Evolutionary conservation across 441 rosid genomes (phyloP), one percentile per base, ranked within the genome.

Genomic region (Mallotus japonicus): DNA sequence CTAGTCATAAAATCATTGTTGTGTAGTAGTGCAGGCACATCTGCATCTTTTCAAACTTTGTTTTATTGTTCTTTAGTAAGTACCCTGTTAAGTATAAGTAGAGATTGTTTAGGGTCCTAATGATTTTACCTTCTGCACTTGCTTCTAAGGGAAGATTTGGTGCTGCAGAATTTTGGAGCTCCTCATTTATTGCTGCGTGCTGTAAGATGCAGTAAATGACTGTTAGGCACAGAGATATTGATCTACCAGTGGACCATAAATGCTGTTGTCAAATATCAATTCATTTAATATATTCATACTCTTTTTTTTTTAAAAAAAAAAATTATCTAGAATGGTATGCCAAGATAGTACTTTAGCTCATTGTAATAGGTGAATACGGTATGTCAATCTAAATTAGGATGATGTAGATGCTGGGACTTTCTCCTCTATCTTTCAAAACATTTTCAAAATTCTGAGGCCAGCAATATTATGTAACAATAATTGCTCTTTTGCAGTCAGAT

Each of bases 71-170:
- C 47, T 22, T 49, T 32, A 37, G 50, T 10, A 19, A 51, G 37
- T 11, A 32, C 40, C 20, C 24, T 67, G 19, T 22, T 60, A 12
- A 34, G 40, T 49, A 13, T 24, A 46, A 72, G 28, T 14, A 51
- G 47, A 46, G 28, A 22, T 59, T n/a, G 22, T 62, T 44, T 56
- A 34, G 34, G n/a, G 47, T 51, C 37, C 22, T 62, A 40, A 46
- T 61, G 22, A 64, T 80, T 84, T 80, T 84, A 85, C 92, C 90
- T 78, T 77, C 75, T 60, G 22, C 28, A 66, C 56, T 73, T 79
- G 79, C 63, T 67, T 85, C 73, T 40, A 11, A 14, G 10, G 16
- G 73, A 67, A 67, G 44, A 74, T 78, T 76, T 62, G 47, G 24
- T 65, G 81, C 78, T 75, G 75, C 77, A 65, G 54, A 24, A 75